phyloP scores from a whole-genome alignment of 2,329 filamentous ascomycete genomes.

The Colletotrichum brevisporum region DNA sequence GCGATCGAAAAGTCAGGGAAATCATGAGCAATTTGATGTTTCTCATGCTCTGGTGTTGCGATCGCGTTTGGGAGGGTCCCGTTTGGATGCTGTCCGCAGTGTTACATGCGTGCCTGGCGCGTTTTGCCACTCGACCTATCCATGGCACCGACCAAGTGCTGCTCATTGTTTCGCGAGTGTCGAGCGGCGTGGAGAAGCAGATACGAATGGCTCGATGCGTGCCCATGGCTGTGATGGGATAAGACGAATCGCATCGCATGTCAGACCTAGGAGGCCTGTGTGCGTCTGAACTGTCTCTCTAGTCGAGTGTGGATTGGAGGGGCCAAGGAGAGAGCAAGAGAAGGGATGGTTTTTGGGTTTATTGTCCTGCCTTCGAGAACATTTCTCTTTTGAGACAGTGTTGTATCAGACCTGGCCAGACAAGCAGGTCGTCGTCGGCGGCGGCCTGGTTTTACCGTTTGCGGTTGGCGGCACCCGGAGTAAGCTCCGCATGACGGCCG shows the following conservation, averaged over 20 bases:
- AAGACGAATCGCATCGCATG: background rate
- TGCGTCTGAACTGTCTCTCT: constrained; percentile 27
- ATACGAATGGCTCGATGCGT: too few species aligned
- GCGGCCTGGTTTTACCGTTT: background rate
- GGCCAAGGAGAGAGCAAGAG: background rate
- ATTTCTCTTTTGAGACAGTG: constrained; percentile 8
- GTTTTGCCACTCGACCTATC: background rate
- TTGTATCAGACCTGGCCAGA: background rate
- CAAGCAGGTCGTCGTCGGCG: background rate
- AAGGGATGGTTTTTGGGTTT: constrained; percentile 9
- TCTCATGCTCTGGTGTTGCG: constrained; percentile 8
- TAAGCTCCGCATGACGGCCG: too few species aligned
- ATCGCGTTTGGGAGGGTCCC: too few species aligned
- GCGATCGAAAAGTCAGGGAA: constrained; percentile 2
- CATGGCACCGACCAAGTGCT: background rate
- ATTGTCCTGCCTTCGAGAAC: constrained; percentile 15
- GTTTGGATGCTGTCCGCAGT: too few species aligned
- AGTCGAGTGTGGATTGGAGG: background rate
- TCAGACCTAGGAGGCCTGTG: background rate
- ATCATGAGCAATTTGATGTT: constrained; percentile 9
- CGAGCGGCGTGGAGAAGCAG: constrained; percentile 15
- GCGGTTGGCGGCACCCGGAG: too few species aligned
- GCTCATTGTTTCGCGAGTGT: constrained; percentile 17
- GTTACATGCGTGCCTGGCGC: background rate
- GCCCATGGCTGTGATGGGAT: background rate